Evolutionary conservation across 140 eudicot species (phyloP), one percentile per base, ranked within the genome.

Genomic region (Stevia rebaudiana): DNA sequence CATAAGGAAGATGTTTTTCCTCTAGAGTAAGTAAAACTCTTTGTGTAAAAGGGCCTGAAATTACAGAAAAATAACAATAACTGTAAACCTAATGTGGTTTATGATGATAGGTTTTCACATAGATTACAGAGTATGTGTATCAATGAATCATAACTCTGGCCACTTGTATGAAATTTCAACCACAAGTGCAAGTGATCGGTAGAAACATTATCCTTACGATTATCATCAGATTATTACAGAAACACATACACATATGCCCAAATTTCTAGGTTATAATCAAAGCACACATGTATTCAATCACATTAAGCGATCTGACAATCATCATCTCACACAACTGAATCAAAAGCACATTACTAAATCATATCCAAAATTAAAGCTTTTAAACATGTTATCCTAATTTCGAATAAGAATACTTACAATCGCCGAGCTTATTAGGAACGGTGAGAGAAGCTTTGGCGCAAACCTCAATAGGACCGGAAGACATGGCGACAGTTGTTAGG

Each of bases 21-120:
- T 91, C 98, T 47, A 91, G 69, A 3, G 98, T 91, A 40, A 91
- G 76, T 74, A 91, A 69, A 52, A 91, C 92, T 71, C 96, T 81
- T 57, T 91, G 98, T 1, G 95, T 76, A 74, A 91, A 91, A 35
- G 98, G 98, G 53, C 98, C 98, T 91, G 74, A 70, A 74, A 79
- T 11, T n/a, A 47, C 52, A 42, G 19, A 17, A 37, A 3, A 33
- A n/a, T 73, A 47, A 23, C 44, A 65, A 41, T 55, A 65, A 33
- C 35, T 30, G n/a, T n/a, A n/a, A n/a, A n/a, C n/a, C n/a, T n/a
- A n/a, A n/a, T n/a, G n/a, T n/a, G n/a, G n/a, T n/a, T n/a, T n/a
- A n/a, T n/a, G n/a, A n/a, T n/a, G n/a, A 28, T 28, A 28, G 33
- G 33, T 28, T 28, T 5, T 28, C 33, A 28, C 33, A 43, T 43